Evolutionary conservation across 352 stramenopile species (phyloP).

Genomic region (Globisporangium abappressorium): DNA sequence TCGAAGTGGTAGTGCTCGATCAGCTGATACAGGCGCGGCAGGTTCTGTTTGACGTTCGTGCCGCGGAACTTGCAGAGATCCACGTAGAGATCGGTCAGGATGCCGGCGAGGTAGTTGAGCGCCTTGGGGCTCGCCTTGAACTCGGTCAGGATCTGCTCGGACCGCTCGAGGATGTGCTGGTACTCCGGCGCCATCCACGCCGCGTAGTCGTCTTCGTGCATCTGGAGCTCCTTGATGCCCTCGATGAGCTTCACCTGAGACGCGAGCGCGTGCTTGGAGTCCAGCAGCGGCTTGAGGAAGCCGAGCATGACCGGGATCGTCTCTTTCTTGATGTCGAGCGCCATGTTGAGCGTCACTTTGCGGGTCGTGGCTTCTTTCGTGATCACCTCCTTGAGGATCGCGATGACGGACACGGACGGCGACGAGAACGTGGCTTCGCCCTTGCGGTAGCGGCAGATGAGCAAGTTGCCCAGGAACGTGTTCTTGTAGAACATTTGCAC

Average conservation of each 20-base stretch:
- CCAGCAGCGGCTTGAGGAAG: slow-evolving; percentile 60
- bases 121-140: slow-evolving; percentile 69
- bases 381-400: slow-evolving; percentile 84
- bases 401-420: slow-evolving; percentile 76
- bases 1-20: slow-evolving; percentile 85
- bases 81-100: slow-evolving; percentile 84
- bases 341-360: slow-evolving; percentile 78
- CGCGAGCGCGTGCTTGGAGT: slow-evolving; percentile 66
- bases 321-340: slow-evolving; percentile 79
- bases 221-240: slow-evolving; percentile 79
- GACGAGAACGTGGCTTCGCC: slow-evolving; percentile 73
- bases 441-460: slow-evolving; percentile 77
- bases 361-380: slow-evolving; percentile 79
- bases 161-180: slow-evolving; percentile 62
- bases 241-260: slow-evolving; percentile 83
- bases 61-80: slow-evolving; percentile 85
- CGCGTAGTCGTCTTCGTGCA: slow-evolving; percentile 70
- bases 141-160: slow-evolving; percentile 64
- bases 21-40: slow-evolving; percentile 65
- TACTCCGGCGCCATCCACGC: slow-evolving; percentile 83
- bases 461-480: slow-evolving; percentile 64
- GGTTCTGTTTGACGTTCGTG: slow-evolving; percentile 70
- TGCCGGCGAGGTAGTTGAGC: slow-evolving; percentile 75
- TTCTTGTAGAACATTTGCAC: slow-evolving; percentile 78
- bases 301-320: slow-evolving; percentile 67